phyloP scores from a whole-genome alignment of 129 eudicot genomes.

The Lactuca saligna region DNA sequence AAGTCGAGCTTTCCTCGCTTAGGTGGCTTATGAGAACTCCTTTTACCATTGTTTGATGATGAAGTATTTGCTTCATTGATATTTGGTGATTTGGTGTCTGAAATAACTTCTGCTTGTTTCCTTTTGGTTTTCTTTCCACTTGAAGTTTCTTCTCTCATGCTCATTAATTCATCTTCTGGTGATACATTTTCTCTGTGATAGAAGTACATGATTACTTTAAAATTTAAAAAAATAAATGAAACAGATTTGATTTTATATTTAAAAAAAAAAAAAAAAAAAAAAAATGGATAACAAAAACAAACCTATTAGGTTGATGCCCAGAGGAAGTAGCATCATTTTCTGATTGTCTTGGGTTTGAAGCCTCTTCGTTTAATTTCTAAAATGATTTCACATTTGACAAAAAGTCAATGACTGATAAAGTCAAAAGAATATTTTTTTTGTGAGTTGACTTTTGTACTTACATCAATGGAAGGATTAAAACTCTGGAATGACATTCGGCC shows the following conservation, averaged over 20 bases:
- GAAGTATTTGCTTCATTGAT: conserved; percentile 39
- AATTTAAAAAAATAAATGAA: neutral
- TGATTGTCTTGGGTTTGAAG: conserved; percentile 39
- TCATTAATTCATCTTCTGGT: conserved; percentile 24
- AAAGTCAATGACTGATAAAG: conserved; percentile 5
- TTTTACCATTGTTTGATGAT: conserved; percentile 37
- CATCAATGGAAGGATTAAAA: conserved; percentile 88
- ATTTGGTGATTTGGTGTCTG: conserved; percentile 41
- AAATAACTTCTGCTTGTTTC: conserved; percentile 48
- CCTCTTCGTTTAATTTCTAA: conserved; percentile 73
- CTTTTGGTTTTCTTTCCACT: conserved; percentile 48
- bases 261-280: too few species aligned
- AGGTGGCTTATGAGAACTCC: conserved; percentile 42
- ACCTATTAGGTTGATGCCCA: conserved; percentile 53
- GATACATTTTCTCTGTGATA: conserved; percentile 48
- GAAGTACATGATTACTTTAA: neutral
- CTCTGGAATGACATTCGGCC: conserved; percentile 93
- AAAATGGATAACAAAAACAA: conserved; percentile 13
- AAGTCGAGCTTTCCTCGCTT: conserved; percentile 68
- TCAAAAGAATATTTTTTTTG: neutral
- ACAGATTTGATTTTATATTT: neutral
- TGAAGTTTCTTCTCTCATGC: conserved; percentile 24
- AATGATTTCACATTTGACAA: conserved; percentile 20
- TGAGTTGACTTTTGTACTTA: conserved; percentile 67
- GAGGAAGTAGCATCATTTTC: conserved; percentile 55